phyloP scores from a whole-genome alignment of 2,329 filamentous ascomycete species.

The Sarocladium kiliense region DNA sequence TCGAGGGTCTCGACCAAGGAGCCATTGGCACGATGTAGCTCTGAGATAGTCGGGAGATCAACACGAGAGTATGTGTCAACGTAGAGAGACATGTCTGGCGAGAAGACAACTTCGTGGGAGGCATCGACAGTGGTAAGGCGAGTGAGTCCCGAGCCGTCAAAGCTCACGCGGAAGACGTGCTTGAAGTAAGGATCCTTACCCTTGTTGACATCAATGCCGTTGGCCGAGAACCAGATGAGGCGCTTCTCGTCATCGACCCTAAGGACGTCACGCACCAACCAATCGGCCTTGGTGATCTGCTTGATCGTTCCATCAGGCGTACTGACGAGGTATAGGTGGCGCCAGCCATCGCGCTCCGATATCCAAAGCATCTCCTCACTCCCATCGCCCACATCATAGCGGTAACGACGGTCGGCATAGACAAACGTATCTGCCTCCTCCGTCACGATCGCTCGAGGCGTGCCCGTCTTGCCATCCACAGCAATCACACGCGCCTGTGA shows the following conservation, averaged over 20 bases:
- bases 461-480: slow-evolving; percentile 5
- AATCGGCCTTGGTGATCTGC: slow-evolving; percentile 21
- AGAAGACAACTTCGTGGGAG: slow-evolving; percentile 20
- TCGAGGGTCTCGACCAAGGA: slow-evolving; percentile 15
- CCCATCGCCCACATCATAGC: slow-evolving; percentile 14
- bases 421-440: slow-evolving; percentile 10
- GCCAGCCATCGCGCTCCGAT: slow-evolving; percentile 23
- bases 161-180: slow-evolving; percentile 18
- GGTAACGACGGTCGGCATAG: slow-evolving; percentile 10
- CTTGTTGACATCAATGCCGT: slow-evolving; percentile 14
- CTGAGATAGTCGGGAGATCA: slow-evolving; percentile 15
- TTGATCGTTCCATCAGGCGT: slow-evolving; percentile 9
- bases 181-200: slow-evolving; percentile 21
- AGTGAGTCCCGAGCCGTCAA: slow-evolving; percentile 21
- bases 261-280: slow-evolving; percentile 19
- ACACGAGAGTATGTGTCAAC: slow-evolving; percentile 22
- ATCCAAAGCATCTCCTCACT: slow-evolving; percentile 18
- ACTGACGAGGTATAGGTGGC: slow-evolving; percentile 22
- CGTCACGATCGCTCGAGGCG: slow-evolving; percentile 8
- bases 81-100: slow-evolving; percentile 16
- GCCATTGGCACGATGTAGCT: slow-evolving; percentile 17
- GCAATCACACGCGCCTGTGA: slow-evolving; percentile 1
- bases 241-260: slow-evolving; percentile 15
- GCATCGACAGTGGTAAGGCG: slow-evolving; percentile 22
- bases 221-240: slow-evolving; percentile 16